Evolutionary conservation across 1,284 basidiomycete species (phyloP), one percentile per base, ranked within the genome.

Genomic region (Ceratobasidium sp.): DNA sequence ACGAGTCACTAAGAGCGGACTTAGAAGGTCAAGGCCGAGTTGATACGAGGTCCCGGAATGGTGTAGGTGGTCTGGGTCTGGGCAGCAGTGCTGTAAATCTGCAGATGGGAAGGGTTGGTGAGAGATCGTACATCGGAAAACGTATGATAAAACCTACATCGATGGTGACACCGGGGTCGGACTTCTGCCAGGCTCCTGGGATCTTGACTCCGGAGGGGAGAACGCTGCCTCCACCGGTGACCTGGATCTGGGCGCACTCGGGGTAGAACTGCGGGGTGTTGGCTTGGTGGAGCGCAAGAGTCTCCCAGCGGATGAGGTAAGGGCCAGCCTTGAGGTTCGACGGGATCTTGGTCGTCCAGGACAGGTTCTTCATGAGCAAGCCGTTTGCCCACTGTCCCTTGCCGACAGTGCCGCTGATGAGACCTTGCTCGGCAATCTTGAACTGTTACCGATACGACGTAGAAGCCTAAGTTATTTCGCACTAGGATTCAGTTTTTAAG

Each of bases 361-460:
- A 66, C 85, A 79, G 69, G 56, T 79, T 75, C 10, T 70, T 72
- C 79, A 90, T 89, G 88, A 90, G 89, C 80, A 87, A 81, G 4
- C 89, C 89, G 51, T 84, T 83, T 58, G 84, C 89, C 89, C 89
- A 91, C 67, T 81, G 80, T 6, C 90, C 89, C 56, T 83, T 82
- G 77, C 77, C 85, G 64, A 90, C 84, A 2, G 89, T 89, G 0
- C 89, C 89, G 67, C 84, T 87, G 56, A 91, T 82, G n/a, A 90
- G 86, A 79, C 90, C 89, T 88, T 84, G 70, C 83, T 91, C 82
- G 80, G 90, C 89, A 79, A 90, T 90, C 83, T 90, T 90, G 85
- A 90, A 90, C 89, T 88, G 68, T 12, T 86, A 83, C 40, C 7
- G 18, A 33, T 4, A 33, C 4, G 4, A 33, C 1, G 33, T 33